Evolutionary conservation across 441 rosid species (phyloP).

Genomic region (Brassica balearica): DNA sequence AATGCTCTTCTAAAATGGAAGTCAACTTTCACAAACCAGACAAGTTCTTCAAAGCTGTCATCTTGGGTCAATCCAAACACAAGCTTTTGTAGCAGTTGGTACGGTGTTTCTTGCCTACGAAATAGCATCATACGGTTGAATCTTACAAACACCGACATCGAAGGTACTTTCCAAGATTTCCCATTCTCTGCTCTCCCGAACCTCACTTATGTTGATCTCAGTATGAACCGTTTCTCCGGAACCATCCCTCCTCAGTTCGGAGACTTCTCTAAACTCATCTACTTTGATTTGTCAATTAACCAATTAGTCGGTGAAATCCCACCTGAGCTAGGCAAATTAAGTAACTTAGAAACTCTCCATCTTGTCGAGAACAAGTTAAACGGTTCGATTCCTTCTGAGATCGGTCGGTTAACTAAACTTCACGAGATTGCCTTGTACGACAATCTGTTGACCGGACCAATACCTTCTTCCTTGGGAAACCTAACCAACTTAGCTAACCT

Average conservation of each 20-base stretch:
- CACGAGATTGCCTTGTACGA: constrained; percentile 53
- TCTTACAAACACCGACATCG: constrained; percentile 43
- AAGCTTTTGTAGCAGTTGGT: constrained; percentile 47
- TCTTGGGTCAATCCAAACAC: constrained; percentile 50
- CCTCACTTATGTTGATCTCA: constrained; percentile 43
- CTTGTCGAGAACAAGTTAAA: constrained; percentile 48
- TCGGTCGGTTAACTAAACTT: constrained; percentile 65
- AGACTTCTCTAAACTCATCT: constrained; percentile 38
- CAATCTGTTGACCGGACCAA: constrained; percentile 45
- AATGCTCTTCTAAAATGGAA: constrained; percentile 58
- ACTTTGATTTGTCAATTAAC: constrained; percentile 47
- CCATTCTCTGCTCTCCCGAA: constrained; percentile 47
- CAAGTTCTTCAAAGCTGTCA: constrained; percentile 46
- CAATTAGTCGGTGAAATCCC: constrained; percentile 50
- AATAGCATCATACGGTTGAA: constrained; percentile 43
- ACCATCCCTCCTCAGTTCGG: constrained; percentile 44
- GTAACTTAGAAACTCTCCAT: constrained; percentile 47
- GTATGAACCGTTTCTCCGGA: constrained; percentile 41
- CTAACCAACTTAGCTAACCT: constrained; percentile 39
- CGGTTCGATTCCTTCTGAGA: constrained; percentile 53
- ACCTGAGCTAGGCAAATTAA: constrained; percentile 45
- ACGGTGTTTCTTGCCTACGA: constrained; percentile 40
- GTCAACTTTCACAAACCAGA: constrained; percentile 48
- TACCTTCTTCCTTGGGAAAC: constrained; percentile 50
- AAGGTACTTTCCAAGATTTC: constrained; percentile 51